Evolutionary conservation across 768 basidiomycete genomes (phyloP), one percentile per base, ranked within the genome.

Genomic region (Suillus occidentalis): DNA sequence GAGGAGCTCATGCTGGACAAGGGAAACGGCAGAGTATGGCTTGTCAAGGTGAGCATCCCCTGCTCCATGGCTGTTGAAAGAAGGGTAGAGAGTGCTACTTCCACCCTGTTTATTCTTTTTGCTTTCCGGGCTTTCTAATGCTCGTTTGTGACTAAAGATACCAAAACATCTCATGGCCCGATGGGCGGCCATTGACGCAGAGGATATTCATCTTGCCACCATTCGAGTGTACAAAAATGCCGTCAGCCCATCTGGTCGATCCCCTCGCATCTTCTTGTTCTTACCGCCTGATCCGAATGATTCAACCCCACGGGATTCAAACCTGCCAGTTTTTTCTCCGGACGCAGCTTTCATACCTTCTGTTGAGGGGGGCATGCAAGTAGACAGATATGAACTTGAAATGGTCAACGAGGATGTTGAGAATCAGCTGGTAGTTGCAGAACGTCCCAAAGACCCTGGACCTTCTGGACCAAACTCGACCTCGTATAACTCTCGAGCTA

Each of bases 341-440:
- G 72, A 75, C 43, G 75, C 75, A 14, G 76, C 76, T 43, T 65
- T 74, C 62, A 74, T 76, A 52, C 74, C 75, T 13, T 55, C 67
- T 28, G 73, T 72, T 36, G 73, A 72, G 58, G 71, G 72, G 20
- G 73, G 72, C 6, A 34, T 74, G n/a, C 75, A 75, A 34, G 76
- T 77, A 6, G 90, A 91, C 70, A 85, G 88, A 75, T 98, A 94
- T 78, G 92, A 94, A 69, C 82, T 98, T 40, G 89, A 93, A 50
- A 93, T 97, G 86, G 87, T 94, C 50, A 90, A 93, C 67, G 89
- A 93, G 67, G 77, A 85, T 39, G 90, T 93, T 10, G 91, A 92
- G 70, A 95, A 95, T 78, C 89, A 94, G 75, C 84, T 92, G 63
- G 91, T 94, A 36, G 85, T 95, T 42, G 92, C 92, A 0, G 92